Percentiles rank a stretch among this genome's conserved stretches.
phyloP scores from a whole-genome alignment of 2,329 filamentous ascomycete genomes.

The Stachybotrys chartarum region DNA sequence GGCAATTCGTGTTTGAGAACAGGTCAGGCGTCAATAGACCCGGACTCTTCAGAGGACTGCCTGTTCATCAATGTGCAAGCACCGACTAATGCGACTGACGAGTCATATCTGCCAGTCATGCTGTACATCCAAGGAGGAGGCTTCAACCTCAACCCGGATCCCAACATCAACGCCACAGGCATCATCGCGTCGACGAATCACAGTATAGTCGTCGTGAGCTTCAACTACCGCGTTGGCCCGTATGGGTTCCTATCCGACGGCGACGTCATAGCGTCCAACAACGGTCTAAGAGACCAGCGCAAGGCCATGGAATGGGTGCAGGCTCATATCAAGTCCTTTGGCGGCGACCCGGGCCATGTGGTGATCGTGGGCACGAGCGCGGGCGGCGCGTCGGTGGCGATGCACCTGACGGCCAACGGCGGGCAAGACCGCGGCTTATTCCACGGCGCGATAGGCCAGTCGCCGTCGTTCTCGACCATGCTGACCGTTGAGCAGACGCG shows the following conservation, averaged over 20 bases:
- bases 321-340: constrained; percentile 58
- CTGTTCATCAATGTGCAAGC: constrained; percentile 61
- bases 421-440: constrained; percentile 42
- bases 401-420: constrained; percentile 53
- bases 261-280: constrained; percentile 54
- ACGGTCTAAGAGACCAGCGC: constrained; percentile 63
- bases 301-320: constrained; percentile 66
- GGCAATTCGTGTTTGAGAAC: constrained; percentile 23
- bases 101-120: constrained; percentile 56
- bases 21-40: constrained; percentile 12
- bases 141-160: constrained; percentile 41
- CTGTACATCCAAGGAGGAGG: constrained; percentile 54
- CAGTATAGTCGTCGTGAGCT: constrained; percentile 60
- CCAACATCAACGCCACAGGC: constrained; percentile 52
- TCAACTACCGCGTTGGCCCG: constrained; percentile 71
- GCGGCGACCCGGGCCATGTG: constrained; percentile 61
- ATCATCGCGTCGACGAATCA: constrained; percentile 50
- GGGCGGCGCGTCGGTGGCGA: constrained; percentile 57
- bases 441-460: constrained; percentile 42
- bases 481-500: constrained; percentile 37
- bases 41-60: constrained; percentile 53
- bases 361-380: constrained; percentile 63
- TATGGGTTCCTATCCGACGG: constrained; percentile 64
- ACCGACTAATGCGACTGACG: constrained; percentile 40
- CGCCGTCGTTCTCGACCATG: constrained; percentile 42